phyloP scores from a whole-genome alignment of 1,284 basidiomycete species.

The Grifola frondosa region DNA sequence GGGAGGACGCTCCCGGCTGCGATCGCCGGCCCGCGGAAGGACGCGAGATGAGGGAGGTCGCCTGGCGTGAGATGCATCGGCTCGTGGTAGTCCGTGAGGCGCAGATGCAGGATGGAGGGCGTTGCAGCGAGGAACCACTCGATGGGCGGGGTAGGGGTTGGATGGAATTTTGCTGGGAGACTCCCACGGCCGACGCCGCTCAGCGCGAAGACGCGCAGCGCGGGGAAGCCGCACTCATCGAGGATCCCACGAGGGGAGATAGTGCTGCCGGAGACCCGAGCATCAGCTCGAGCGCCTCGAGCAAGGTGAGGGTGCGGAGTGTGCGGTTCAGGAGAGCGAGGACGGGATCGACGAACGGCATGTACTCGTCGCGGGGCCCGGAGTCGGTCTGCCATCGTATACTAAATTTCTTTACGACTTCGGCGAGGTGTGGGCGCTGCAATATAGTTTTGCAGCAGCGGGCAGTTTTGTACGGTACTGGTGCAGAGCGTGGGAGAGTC shows the following conservation, averaged over 20 bases:
- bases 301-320: constrained; percentile 40
- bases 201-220: constrained; percentile 50
- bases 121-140: constrained; percentile 43
- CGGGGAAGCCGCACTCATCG: constrained; percentile 29
- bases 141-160: constrained; percentile 38
- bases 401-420: constrained; percentile 44
- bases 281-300: constrained; percentile 57
- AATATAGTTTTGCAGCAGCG: constrained; percentile 55
- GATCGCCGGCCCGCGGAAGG: constrained; percentile 59
- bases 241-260: constrained; percentile 27
- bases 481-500: constrained; percentile 40
- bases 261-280: constrained; percentile 39
- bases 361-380: constrained; percentile 27
- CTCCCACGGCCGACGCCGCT: constrained; percentile 47
- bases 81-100: constrained; percentile 48
- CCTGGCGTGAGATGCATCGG: constrained; percentile 36
- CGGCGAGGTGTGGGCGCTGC: constrained; percentile 43
- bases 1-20: constrained; percentile 59
- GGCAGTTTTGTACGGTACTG: constrained; percentile 44
- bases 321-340: constrained; percentile 29
- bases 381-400: constrained; percentile 52
- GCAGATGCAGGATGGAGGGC: constrained; percentile 44
- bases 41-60: constrained; percentile 45
- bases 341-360: constrained; percentile 24
- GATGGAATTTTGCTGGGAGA: constrained; percentile 24